A percentile compares a stretch with the other conserved stretches of the same genome.
Evolutionary conservation across 345 rosid species (phyloP).

Genomic region (Bruguiera parviflora): DNA sequence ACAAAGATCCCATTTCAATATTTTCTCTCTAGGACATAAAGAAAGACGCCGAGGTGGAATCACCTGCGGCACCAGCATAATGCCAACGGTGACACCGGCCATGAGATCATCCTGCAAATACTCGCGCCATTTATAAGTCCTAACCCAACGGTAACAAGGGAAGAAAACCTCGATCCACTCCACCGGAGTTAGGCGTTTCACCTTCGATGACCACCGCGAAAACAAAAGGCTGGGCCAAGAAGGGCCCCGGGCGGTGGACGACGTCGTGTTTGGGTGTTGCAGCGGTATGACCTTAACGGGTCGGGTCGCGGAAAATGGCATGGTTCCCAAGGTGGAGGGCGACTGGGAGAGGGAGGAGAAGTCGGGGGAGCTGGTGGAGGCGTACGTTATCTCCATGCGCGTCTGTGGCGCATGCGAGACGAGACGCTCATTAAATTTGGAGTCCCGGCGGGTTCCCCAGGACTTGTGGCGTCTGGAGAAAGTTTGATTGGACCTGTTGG

Average conservation of each 20-base stretch:
- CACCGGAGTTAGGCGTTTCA: slow-evolving; percentile 50
- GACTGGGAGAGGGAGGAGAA: slow-evolving; percentile 13
- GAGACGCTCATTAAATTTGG: no score
- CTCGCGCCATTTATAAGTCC: slow-evolving; percentile 70
- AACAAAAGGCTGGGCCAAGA: slow-evolving; percentile 28
- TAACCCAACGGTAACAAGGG: slow-evolving; percentile 90
- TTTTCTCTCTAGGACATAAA: neutral
- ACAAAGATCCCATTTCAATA: no score
- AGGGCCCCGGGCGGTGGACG: slow-evolving; percentile 30
- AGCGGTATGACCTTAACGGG: slow-evolving; percentile 75
- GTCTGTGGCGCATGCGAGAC: neutral
- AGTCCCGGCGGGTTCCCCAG: no score
- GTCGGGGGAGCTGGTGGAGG: slow-evolving; percentile 49
- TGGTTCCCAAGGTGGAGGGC: slow-evolving; percentile 14
- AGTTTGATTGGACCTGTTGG: no score
- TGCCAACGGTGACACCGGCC: slow-evolving; percentile 89
- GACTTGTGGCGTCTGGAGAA: no score
- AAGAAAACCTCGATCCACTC: slow-evolving; percentile 59
- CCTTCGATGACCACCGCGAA: slow-evolving; percentile 41
- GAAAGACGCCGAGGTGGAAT: slow-evolving; percentile 5
- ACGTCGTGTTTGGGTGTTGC: slow-evolving; percentile 56
- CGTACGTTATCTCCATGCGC: slow-evolving; percentile 59
- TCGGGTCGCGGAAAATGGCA: slow-evolving; percentile 41
- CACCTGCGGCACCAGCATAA: slow-evolving; percentile 99
- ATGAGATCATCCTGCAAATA: slow-evolving; percentile 79